Percentiles rank a stretch among this genome's conserved stretches.
These are phyloP conservation scores for Plantago elongata DNA, from an alignment of 257 asterid genomes.

Conservation along the genomic window DNA sequence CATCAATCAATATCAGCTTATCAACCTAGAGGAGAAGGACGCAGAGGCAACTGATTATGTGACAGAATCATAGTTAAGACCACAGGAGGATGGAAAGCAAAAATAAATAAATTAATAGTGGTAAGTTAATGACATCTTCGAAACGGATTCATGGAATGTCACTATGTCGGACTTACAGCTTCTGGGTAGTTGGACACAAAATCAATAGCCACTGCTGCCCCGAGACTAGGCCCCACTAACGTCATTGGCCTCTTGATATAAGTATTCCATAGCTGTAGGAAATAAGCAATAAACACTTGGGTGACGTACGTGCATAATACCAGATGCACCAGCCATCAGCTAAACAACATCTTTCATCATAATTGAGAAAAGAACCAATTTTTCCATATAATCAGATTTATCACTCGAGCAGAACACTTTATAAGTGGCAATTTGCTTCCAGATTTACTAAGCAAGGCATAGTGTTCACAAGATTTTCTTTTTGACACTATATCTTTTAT, in stretches of 20 bases:
- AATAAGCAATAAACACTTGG: constrained; percentile 8
- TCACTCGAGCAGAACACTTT: too few species aligned
- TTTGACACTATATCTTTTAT: too few species aligned
- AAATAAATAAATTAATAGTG: background rate
- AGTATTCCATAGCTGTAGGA: constrained; percentile 66
- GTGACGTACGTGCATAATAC: background rate
- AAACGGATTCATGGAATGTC: constrained; percentile 9
- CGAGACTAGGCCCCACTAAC: constrained; percentile 97
- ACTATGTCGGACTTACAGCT: constrained; percentile 43
- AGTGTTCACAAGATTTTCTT: too few species aligned
- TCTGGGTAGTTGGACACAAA: constrained; percentile 66
- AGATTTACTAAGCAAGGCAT: too few species aligned
- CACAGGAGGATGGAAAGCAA: constrained; percentile 1
- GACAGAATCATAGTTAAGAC: background rate
- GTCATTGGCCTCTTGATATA: constrained; percentile 70
- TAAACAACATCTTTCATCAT: too few species aligned
- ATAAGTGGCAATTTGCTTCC: too few species aligned
- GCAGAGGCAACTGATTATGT: constrained; percentile 7
- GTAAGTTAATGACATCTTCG: background rate
- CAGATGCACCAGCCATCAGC: too few species aligned
- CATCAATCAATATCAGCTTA: constrained; percentile 81
- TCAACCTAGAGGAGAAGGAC: constrained; percentile 51
- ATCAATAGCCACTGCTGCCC: constrained; percentile 89
- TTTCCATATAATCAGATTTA: too few species aligned
- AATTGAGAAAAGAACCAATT: too few species aligned